Evolutionary conservation across 2,329 filamentous ascomycete species (phyloP).

Genomic region (Calonectria naviculata): DNA sequence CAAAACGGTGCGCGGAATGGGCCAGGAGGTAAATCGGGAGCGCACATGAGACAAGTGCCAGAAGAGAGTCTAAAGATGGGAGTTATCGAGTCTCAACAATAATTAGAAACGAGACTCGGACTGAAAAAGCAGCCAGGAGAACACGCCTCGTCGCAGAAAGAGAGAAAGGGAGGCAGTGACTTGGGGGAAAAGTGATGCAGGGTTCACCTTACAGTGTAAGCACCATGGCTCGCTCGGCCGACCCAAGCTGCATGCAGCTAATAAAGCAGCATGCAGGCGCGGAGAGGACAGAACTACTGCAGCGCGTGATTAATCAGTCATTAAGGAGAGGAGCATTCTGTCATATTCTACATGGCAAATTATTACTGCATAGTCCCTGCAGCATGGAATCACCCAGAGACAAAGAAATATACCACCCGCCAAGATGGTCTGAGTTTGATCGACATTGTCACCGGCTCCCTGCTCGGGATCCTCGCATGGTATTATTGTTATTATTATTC

Average conservation of each 20-base stretch:
- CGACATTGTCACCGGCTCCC: background rate
- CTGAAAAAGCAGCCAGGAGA: background rate
- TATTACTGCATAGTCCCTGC: background rate
- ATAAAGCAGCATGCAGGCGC: constrained; percentile 10
- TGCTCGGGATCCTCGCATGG: constrained; percentile 3
- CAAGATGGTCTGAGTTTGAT: background rate
- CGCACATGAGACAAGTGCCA: background rate
- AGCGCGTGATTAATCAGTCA: constrained; percentile 1
- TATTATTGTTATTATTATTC: background rate
- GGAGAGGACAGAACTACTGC: constrained; percentile 6
- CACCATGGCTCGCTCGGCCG: constrained; percentile 2
- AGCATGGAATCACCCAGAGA: background rate
- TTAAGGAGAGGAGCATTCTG: background rate
- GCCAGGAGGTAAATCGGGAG: constrained; percentile 12
- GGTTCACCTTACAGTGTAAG: background rate
- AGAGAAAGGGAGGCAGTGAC: background rate
- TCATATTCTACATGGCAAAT: background rate
- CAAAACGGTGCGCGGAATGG: constrained; percentile 6
- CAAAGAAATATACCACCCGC: background rate
- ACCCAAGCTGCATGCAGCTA: constrained; percentile 13
- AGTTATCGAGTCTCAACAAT: background rate
- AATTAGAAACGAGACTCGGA: background rate
- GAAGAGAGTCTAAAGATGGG: background rate
- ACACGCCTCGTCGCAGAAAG: background rate
- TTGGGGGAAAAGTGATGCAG: background rate